These are phyloP conservation scores for Pezicula carpinea DNA, from an alignment of 2,329 filamentous ascomycete genomes.

Conservation along the genomic window DNA sequence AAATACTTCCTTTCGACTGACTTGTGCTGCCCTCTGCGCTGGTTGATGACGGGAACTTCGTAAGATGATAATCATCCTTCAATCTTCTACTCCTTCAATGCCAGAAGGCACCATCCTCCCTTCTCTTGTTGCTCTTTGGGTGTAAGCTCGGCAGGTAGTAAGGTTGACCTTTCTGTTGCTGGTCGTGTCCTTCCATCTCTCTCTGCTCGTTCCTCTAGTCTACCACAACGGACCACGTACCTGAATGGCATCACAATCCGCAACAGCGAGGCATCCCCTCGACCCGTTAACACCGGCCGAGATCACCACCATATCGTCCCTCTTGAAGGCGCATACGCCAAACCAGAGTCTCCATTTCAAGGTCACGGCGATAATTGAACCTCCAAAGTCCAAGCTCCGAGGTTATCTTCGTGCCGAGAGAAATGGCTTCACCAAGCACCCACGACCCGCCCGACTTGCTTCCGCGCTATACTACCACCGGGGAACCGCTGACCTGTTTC, in stretches of 20 bases:
- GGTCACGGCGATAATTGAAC: conserved; percentile 18
- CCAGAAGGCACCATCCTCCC: no score
- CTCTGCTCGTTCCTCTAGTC: not conserved
- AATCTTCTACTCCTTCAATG: no score
- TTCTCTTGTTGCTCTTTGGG: no score
- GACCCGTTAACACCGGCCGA: conserved; percentile 19
- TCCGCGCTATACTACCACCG: conserved; percentile 19
- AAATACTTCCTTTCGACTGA: no score
- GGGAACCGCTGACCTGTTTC: conserved; percentile 16
- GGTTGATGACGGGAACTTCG: no score
- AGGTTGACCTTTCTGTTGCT: no score
- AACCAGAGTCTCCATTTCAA: conserved; percentile 20
- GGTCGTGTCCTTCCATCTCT: no score
- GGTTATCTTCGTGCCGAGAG: conserved; percentile 16
- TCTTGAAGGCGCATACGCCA: conserved; percentile 13
- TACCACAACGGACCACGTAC: not conserved
- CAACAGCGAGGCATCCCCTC: conserved; percentile 13
- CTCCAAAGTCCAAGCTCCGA: conserved; percentile 16
- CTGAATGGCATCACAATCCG: not conserved
- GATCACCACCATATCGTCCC: conserved; percentile 12
- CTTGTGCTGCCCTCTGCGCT: no score
- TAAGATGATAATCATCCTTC: no score
- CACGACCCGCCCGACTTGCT: conserved; percentile 9
- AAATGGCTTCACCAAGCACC: conserved; percentile 6
- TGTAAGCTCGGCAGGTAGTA: no score